phyloP scores from a whole-genome alignment of 306 rosid species.

The Biancaea sappan region DNA sequence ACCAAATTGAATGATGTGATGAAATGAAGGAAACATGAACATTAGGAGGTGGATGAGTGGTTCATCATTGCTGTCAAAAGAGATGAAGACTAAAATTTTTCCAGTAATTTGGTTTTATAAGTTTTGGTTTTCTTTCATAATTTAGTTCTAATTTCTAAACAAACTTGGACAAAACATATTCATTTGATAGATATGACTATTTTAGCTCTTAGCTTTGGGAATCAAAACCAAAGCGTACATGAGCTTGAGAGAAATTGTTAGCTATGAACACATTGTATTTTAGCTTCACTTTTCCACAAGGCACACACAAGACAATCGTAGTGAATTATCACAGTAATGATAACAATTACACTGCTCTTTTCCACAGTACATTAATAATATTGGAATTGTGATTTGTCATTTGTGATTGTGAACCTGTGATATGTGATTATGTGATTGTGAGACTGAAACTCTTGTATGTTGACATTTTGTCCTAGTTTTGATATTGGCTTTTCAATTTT shows the following conservation, averaged over 20 bases:
- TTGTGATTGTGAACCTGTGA: too few species aligned
- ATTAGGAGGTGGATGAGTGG: neutral
- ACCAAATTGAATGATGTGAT: neutral
- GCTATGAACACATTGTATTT: neutral
- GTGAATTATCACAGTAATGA: neutral
- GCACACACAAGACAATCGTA: neutral
- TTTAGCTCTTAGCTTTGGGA: neutral
- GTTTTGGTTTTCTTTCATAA: neutral
- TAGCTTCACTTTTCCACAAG: neutral
- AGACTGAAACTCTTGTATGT: too few species aligned
- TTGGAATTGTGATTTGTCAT: too few species aligned
- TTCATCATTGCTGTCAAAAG: neutral
- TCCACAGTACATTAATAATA: too few species aligned
- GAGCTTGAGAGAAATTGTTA: constrained; percentile 4
- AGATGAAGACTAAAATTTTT: neutral
- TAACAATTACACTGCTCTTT: too few species aligned
- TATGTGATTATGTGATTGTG: too few species aligned
- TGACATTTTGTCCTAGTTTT: too few species aligned
- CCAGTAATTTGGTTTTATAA: neutral
- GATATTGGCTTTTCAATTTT: too few species aligned
- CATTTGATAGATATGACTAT: neutral
- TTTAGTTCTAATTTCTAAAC: neutral
- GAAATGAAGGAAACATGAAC: neutral
- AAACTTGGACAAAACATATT: neutral
- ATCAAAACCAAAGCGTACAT: constrained; percentile 1